Evolutionary conservation across 495 filamentous ascomycete genomes (phyloP), one percentile per base, ranked within the genome.

Genomic region (Chlorociboria aeruginascens): DNA sequence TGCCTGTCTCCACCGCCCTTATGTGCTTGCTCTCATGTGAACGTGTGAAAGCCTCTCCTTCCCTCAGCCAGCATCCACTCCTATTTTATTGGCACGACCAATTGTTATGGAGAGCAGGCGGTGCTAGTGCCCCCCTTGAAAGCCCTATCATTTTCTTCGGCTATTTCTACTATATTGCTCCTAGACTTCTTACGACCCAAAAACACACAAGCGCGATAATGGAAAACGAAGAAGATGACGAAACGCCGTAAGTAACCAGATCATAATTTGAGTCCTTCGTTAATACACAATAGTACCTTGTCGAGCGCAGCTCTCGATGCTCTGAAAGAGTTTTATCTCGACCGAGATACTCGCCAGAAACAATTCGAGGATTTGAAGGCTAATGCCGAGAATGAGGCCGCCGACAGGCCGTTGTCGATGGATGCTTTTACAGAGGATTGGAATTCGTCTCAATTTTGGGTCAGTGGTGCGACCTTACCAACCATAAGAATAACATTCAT

Each of bases 381-480:
- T 61, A 33, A 69, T 63, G 69, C 70, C 49, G 58, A 64, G 16
- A 45, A 58, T 40, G 48, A 56, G 13, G 45, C 36, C 9, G 14
- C 16, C 8, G 16, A 35, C 11, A 33, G 13, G 3, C 51, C 52
- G 44, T 50, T 84, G 30, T 78, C 72, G 6, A 90, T 90, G 72
- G 79, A 83, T 3, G 66, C 73, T 11, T 90, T 90, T 61, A 65
- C 68, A 0, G 85, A 90, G 66, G 81, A 89, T 60, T 90, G 85
- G 85, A 83, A 89, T 48, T 72, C 82, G 47, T 80, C 74, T 46
- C 85, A 90, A 61, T 88, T 89, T 57, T 85, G 83, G 82, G 79
- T 83, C 63, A 0, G 68, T 59, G 20, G 20, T 25, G 20, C 20
- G 4, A 11, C 1, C 13, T 29, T 43, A 9, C 3, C n/a, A 17